Conservation (phyloP, 371 early-diverging fungal species). For the Mucor indicus region DNA sequence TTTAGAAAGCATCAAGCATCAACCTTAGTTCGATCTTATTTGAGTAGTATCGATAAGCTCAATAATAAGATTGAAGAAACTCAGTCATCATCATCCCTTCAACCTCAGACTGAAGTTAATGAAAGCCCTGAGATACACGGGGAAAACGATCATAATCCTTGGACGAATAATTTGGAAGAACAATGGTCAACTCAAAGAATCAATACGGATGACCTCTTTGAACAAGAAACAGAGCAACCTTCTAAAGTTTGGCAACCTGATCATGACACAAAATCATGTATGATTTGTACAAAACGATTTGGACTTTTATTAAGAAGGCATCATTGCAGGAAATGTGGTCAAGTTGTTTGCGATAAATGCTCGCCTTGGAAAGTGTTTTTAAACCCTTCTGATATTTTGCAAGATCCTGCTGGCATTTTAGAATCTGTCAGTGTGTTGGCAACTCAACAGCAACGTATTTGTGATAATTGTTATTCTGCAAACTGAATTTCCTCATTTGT, state of each 20-base stretch:
- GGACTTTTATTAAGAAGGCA: conserved; percentile 63
- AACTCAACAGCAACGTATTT: conserved; percentile 48
- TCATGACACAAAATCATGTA: conserved; percentile 54
- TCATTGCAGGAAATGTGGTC: conserved; percentile 80
- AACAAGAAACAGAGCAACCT: not conserved
- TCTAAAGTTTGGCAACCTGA: conserved; percentile 63
- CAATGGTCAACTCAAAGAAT: conserved; percentile 3
- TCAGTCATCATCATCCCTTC: not conserved
- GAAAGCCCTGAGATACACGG: too few species aligned
- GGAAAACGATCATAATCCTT: not conserved
- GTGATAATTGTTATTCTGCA: conserved; percentile 42
- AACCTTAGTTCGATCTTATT: conserved; percentile 11
- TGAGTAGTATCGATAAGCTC: conserved; percentile 13
- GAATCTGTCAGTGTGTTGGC: conserved; percentile 17
- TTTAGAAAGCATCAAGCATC: conserved; percentile 20
- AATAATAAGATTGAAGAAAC: conserved; percentile 3
- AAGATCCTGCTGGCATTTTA: conserved; percentile 31
- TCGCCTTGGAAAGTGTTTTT: conserved; percentile 51
- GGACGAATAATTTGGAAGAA: conserved; percentile 13
- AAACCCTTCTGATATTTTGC: conserved; percentile 39
- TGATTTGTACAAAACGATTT: conserved; percentile 58
- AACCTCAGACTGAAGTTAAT: not conserved
- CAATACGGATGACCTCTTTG: not conserved
- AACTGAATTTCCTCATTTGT: not conserved
- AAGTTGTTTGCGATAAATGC: conserved; percentile 70